phyloP scores from a whole-genome alignment of 331 rosid genomes.

The Pyrus hybrid region DNA sequence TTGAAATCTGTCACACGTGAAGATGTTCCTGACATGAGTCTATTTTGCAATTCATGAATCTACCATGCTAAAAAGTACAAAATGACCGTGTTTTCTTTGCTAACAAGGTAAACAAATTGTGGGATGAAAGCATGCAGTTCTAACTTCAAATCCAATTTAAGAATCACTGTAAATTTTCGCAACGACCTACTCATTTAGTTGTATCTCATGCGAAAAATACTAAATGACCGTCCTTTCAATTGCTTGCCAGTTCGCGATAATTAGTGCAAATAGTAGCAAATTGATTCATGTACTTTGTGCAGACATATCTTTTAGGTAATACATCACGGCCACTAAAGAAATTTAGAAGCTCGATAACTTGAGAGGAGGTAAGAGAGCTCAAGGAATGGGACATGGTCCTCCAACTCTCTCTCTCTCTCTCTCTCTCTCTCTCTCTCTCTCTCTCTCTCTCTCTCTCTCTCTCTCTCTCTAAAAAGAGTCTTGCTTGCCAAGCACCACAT shows the following conservation, averaged over 20 bases:
- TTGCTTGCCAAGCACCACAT: too few relatives aligned
- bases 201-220: background rate
- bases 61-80: background rate
- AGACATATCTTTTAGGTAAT: conserved; percentile 31
- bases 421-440: too few relatives aligned
- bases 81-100: conserved; percentile 12
- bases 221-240: background rate
- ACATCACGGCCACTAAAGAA: conserved; percentile 28
- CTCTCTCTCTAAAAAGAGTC: too few relatives aligned
- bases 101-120: conserved; percentile 6
- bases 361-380: conserved; percentile 32
- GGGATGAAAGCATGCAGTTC: background rate
- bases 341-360: conserved; percentile 22
- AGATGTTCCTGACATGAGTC: conserved; percentile 1
- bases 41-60: conserved; percentile 23
- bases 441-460: too few relatives aligned
- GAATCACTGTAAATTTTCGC: background rate
- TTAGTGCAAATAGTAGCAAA: too few relatives aligned
- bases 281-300: background rate
- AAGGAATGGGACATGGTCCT: conserved; percentile 27
- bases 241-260: background rate
- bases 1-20: conserved; percentile 16
- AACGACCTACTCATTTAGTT: too few relatives aligned
- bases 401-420: too few relatives aligned
- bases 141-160: background rate